Conservation (phyloP, 1,284 basidiomycete genomes). For the Violaceomyces palustris region DNA sequence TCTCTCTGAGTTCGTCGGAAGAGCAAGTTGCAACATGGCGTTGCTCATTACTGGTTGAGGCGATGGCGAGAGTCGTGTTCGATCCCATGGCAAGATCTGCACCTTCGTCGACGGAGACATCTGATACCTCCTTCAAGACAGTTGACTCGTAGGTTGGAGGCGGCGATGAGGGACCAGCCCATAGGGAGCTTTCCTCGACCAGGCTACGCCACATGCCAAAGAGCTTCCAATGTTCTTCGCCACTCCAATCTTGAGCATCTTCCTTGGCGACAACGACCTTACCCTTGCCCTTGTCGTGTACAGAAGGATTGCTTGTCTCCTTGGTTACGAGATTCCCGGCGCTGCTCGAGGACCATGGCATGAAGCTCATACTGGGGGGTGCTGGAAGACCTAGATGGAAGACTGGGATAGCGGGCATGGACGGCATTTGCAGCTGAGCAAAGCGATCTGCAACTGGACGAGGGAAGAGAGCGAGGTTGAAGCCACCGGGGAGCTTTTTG, state of each 20-base stretch:
- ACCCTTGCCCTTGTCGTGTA: slow-evolving; percentile 7
- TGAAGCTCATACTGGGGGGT: slow-evolving; percentile 14
- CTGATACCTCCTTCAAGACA: background rate
- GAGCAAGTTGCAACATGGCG: too few species aligned
- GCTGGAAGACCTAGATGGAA: slow-evolving; percentile 34
- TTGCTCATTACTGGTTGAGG: too few species aligned
- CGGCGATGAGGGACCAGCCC: slow-evolving; percentile 31
- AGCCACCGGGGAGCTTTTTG: too few species aligned
- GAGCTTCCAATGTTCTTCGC: slow-evolving; percentile 23
- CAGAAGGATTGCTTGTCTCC: too few species aligned
- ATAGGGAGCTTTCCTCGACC: slow-evolving; percentile 36
- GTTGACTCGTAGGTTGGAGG: slow-evolving; percentile 36
- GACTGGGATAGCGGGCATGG: slow-evolving; percentile 34
- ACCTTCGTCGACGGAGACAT: background rate
- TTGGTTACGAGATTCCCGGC: background rate
- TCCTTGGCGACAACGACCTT: slow-evolving; percentile 7
- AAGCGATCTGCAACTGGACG: slow-evolving; percentile 29
- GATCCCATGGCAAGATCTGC: background rate
- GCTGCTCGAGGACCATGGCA: slow-evolving; percentile 21
- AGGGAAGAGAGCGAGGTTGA: too few species aligned
- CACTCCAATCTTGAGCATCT: slow-evolving; percentile 15
- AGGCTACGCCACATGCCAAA: slow-evolving; percentile 35
- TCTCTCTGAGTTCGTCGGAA: too few species aligned
- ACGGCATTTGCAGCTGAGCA: slow-evolving; percentile 28
- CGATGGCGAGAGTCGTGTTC: too few species aligned